phyloP scores from a whole-genome alignment of 257 asterid genomes.

The Fraxinus anomala region DNA sequence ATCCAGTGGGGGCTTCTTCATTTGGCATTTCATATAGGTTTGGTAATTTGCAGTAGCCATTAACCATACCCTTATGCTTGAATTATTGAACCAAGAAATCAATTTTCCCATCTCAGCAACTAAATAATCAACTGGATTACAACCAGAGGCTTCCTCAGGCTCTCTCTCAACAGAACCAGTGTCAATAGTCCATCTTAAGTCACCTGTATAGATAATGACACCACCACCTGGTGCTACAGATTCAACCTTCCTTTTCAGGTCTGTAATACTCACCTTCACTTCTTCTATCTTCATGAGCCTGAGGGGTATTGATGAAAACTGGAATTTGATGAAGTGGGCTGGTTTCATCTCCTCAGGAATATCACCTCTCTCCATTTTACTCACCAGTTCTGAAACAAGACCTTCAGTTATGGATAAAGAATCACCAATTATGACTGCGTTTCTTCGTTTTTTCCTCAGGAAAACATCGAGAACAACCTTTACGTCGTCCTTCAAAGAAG shows the following conservation, averaged over 20 bases:
- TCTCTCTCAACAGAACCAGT: slow-evolving; percentile 10
- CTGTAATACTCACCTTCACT: slow-evolving; percentile 56
- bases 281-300: slow-evolving; percentile 65
- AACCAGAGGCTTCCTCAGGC: slow-evolving; percentile 13
- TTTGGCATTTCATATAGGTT: slow-evolving; percentile 66
- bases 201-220: slow-evolving; percentile 64
- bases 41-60: slow-evolving; percentile 70
- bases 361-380: slow-evolving; percentile 50
- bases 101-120: slow-evolving; percentile 62
- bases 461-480: slow-evolving; percentile 44
- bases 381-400: slow-evolving; percentile 44
- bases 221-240: slow-evolving; percentile 41
- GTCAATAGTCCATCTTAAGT: slow-evolving; percentile 67
- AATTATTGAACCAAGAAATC: slow-evolving; percentile 36
- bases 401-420: slow-evolving; percentile 39
- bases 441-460: slow-evolving; percentile 39
- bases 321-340: slow-evolving; percentile 51
- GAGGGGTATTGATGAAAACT: slow-evolving; percentile 56
- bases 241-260: slow-evolving; percentile 67
- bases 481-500: slow-evolving; percentile 34
- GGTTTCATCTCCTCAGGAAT: slow-evolving; percentile 57
- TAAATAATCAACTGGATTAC: slow-evolving; percentile 59
- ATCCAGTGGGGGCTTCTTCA: slow-evolving; percentile 72
- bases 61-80: slow-evolving; percentile 60
- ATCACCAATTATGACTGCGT: slow-evolving; percentile 60